phyloP scores from a whole-genome alignment of 2,329 filamentous ascomycete species.

The Ophiocordyceps sinensis region DNA sequence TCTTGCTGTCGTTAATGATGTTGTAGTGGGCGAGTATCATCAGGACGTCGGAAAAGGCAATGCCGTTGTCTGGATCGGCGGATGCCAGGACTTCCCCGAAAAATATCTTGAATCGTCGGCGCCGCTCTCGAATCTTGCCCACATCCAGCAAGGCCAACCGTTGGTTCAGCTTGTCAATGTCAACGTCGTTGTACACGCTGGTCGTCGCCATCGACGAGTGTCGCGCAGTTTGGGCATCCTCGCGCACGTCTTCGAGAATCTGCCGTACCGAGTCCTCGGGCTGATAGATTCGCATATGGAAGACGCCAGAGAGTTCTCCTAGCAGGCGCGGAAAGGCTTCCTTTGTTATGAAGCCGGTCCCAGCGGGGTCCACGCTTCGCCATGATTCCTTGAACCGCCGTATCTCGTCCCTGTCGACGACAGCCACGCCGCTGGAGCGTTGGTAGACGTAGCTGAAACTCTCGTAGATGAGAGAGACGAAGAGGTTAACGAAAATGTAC shows the following conservation, averaged over 20 bases:
- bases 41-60: constrained; percentile 80
- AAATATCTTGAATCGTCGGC: constrained; percentile 80
- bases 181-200: constrained; percentile 43
- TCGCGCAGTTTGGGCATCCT: constrained; percentile 36
- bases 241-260: constrained; percentile 73
- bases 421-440: constrained; percentile 79
- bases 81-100: constrained; percentile 94
- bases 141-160: constrained; percentile 63
- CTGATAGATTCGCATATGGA: constrained; percentile 94
- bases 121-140: constrained; percentile 55
- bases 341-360: constrained; percentile 81
- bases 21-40: constrained; percentile 98
- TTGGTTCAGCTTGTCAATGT: constrained; percentile 61
- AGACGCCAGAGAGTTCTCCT: constrained; percentile 84
- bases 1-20: constrained; percentile 96
- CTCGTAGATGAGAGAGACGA: constrained; percentile 97
- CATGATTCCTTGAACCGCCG: constrained; percentile 96
- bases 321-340: constrained; percentile 79
- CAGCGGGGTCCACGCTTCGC: constrained; percentile 87
- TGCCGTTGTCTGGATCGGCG: constrained; percentile 76
- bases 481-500: constrained; percentile 98
- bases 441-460: constrained; percentile 99
- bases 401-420: constrained; percentile 85
- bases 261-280: constrained; percentile 75
- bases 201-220: constrained; percentile 39